Base-by-base conservation (phyloP, 306 rosid genomes). In the Hylodesmum podocarpum region DNA sequence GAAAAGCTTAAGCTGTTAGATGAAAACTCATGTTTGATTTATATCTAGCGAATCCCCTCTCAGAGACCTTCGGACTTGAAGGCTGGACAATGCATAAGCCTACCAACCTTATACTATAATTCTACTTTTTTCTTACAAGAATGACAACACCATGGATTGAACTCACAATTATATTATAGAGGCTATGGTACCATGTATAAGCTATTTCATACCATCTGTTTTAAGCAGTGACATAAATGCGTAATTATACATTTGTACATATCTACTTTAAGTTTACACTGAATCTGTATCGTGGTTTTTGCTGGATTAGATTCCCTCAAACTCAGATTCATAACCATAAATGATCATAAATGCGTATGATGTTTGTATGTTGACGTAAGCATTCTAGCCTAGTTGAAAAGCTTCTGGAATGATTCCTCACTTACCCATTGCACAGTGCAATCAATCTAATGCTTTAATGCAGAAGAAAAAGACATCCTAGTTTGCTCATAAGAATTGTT, bases 261-360 rank as follows among this genome's bases (percentile, higher is more conserved):
- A 53, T 27, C 36, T 69, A 27, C 11, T 62, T 70, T 64, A 53
- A 63, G 39, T 33, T 59, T 19, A 22, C 76, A 43, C 43, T 1
- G 6, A 70, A 34, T 64, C 49, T 70, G 29, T 53, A 22, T 44
- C 46, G 22, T 70, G 47, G 22, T 51, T 75, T 67, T 19, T 40
- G 39, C 31, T 5, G 70, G 44, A 76, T 70, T 41, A 50, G 54
- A 62, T 63, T 70, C 25, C 65, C 40, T 19, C 70, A 29, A 36
- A 11, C 63, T 13, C 47, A 65, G 46, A 40, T 43, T 29, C 41
- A 55, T 74, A 24, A 16, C 15, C 47, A 27, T 33, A 66, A 74
- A 51, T 47, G 15, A 31, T 28, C 15, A 28, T 29, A 51, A 50
- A 41, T 64, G 18, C 40, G 41, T 43, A 54, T 8, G 27, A 24